A percentile compares a stretch with the other conserved stretches of the same genome.
Evolutionary conservation across 331 rosid genomes (phyloP).

Genomic region (Pyrus hybrid): DNA sequence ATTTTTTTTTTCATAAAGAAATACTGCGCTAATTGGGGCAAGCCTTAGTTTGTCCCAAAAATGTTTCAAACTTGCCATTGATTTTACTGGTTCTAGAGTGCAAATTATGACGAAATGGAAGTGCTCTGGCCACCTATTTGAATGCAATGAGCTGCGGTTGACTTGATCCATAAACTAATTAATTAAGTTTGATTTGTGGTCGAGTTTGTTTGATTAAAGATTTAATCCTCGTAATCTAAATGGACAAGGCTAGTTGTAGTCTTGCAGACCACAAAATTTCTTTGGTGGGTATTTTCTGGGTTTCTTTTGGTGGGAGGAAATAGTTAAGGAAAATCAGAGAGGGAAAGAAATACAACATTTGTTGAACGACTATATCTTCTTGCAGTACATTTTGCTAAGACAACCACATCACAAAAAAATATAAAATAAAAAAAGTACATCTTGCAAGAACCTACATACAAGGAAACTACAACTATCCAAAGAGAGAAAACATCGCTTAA

Average conservation of each 20-base stretch:
- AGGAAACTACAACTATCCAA: no score
- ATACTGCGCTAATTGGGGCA: background rate
- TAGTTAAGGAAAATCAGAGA: no score
- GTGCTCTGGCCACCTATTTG: background rate
- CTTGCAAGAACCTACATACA: no score
- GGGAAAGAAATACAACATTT: no score
- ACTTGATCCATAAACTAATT: background rate
- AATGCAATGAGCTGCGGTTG: background rate
- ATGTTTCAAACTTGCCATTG: background rate
- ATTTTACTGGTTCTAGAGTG: background rate
- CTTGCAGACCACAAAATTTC: background rate
- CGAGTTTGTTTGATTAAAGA: background rate
- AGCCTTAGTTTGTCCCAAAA: background rate
- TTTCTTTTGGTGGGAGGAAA: no score
- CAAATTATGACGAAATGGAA: background rate
- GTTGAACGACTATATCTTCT: no score
- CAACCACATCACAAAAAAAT: no score
- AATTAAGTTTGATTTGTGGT: background rate
- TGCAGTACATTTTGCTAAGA: no score
- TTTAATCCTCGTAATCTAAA: background rate
- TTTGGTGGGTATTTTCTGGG: no score
- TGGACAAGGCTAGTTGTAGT: background rate
- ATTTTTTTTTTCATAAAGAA: background rate
- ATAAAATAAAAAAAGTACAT: no score
- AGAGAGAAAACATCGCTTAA: no score